These are phyloP conservation scores for Leccinum pachyderme DNA, from an alignment of 1,284 basidiomycete genomes.

Conservation along the genomic window DNA sequence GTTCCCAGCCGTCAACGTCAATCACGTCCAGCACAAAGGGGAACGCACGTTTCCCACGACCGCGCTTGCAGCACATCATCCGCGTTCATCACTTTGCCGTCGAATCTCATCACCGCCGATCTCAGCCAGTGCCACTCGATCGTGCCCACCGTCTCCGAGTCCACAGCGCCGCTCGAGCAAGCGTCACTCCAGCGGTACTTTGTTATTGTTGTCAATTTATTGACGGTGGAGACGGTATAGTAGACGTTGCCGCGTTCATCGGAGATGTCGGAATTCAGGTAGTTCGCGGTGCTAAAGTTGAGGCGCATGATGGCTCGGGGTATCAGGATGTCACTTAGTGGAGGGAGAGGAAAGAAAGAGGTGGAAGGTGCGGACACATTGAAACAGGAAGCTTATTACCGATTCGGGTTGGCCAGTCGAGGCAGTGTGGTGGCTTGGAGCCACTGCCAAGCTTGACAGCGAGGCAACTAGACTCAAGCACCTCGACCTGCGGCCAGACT, in stretches of 20 bases:
- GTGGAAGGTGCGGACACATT: neutral
- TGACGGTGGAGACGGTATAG: constrained; percentile 24
- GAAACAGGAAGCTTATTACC: neutral
- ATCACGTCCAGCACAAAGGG: neutral
- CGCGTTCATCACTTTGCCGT: constrained; percentile 10
- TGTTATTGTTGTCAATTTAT: constrained; percentile 29
- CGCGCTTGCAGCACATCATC: constrained; percentile 16
- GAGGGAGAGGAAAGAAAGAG: neutral
- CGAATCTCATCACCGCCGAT: constrained; percentile 17
- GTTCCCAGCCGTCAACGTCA: neutral
- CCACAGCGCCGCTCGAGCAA: neutral
- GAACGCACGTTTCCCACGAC: constrained; percentile 13
- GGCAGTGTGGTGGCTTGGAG: neutral
- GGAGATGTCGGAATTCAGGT: constrained; percentile 24
- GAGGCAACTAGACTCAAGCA: too few relatives aligned
- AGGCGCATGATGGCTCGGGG: constrained; percentile 15
- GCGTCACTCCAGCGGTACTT: constrained; percentile 21
- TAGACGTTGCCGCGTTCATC: constrained; percentile 24
- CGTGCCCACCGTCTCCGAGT: constrained; percentile 23
- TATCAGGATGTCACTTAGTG: neutral
- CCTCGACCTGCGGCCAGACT: too few relatives aligned
- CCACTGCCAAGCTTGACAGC: neutral
- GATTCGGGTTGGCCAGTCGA: neutral
- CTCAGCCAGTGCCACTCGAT: constrained; percentile 28
- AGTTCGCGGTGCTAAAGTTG: constrained; percentile 16